Evolutionary conservation across 2,329 filamentous ascomycete genomes (phyloP).

Genomic region (Hysterium pulicare): DNA sequence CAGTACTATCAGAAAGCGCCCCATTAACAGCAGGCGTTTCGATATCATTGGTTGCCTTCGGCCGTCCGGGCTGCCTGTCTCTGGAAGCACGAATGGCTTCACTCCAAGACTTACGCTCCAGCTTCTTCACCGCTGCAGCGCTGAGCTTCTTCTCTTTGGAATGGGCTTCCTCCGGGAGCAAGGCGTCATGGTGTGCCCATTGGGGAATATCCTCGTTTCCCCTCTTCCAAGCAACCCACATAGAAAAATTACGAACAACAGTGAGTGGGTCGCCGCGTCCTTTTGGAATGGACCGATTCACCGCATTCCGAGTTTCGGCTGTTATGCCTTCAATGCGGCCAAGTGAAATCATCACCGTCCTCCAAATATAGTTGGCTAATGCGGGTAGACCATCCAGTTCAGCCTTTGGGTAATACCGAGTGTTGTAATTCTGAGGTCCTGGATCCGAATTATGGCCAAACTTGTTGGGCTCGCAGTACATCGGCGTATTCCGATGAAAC

Average conservation of each 20-base stretch:
- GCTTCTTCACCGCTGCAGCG: slow-evolving; percentile 52
- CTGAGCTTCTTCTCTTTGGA: slow-evolving; percentile 50
- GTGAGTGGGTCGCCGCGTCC: slow-evolving; percentile 59
- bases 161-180: slow-evolving; percentile 43
- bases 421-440: slow-evolving; percentile 55
- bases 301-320: slow-evolving; percentile 55
- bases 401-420: slow-evolving; percentile 60
- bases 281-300: slow-evolving; percentile 62
- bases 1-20: background rate
- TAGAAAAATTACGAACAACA: slow-evolving; percentile 57
- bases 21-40: slow-evolving; percentile 16
- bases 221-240: slow-evolving; percentile 66
- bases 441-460: slow-evolving; percentile 49
- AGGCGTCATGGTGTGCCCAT: slow-evolving; percentile 59
- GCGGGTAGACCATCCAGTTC: slow-evolving; percentile 61
- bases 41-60: slow-evolving; percentile 13
- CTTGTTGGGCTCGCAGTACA: slow-evolving; percentile 58
- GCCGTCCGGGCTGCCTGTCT: slow-evolving; percentile 45
- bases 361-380: slow-evolving; percentile 58
- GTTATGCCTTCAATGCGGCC: slow-evolving; percentile 61
- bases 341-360: slow-evolving; percentile 60
- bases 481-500: slow-evolving; percentile 54
- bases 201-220: slow-evolving; percentile 60
- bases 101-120: slow-evolving; percentile 52
- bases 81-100: slow-evolving; percentile 43